Evolutionary conservation across 2,329 filamentous ascomycete genomes (phyloP).

Genomic region (Thielaviopsis populi): DNA sequence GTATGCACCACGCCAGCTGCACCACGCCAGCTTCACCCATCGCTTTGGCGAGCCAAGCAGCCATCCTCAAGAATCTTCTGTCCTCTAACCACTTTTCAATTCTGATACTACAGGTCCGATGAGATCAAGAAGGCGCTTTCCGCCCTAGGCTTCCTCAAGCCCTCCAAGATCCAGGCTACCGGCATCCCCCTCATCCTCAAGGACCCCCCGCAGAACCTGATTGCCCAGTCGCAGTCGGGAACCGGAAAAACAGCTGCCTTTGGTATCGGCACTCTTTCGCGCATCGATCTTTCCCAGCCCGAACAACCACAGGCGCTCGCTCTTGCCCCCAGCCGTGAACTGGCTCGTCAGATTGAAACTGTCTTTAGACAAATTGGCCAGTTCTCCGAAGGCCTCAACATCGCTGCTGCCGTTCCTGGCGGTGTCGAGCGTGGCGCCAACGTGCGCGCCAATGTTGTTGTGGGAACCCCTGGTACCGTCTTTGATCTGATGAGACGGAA

Average conservation of each 20-base stretch:
- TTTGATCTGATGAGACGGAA: slow-evolving; percentile 70
- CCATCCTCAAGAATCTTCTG: background rate
- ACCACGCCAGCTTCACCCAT: slow-evolving; percentile 15
- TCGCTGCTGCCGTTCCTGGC: slow-evolving; percentile 74
- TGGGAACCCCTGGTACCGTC: slow-evolving; percentile 88
- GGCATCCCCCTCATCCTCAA: slow-evolving; percentile 78
- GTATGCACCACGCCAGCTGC: slow-evolving; percentile 41
- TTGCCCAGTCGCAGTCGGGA: slow-evolving; percentile 97
- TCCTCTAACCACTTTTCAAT: slow-evolving; percentile 10
- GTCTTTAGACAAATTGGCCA: slow-evolving; percentile 74
- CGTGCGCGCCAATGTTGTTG: slow-evolving; percentile 64
- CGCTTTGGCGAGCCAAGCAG: background rate
- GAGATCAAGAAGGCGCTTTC: slow-evolving; percentile 62
- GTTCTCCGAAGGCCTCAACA: slow-evolving; percentile 60
- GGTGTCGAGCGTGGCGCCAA: slow-evolving; percentile 51
- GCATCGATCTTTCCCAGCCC: slow-evolving; percentile 57
- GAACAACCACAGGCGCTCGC: slow-evolving; percentile 70
- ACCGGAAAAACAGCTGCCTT: slow-evolving; percentile 98
- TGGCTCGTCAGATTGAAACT: slow-evolving; percentile 83
- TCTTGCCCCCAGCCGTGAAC: slow-evolving; percentile 81
- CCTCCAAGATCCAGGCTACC: slow-evolving; percentile 94
- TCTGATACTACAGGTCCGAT: slow-evolving; percentile 22
- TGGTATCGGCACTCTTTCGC: slow-evolving; percentile 77
- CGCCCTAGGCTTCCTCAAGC: slow-evolving; percentile 77
- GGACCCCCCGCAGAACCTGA: slow-evolving; percentile 82